Evolutionary conservation across 2,329 filamentous ascomycete genomes (phyloP).

Genomic region (Stromatinia cepivora): DNA sequence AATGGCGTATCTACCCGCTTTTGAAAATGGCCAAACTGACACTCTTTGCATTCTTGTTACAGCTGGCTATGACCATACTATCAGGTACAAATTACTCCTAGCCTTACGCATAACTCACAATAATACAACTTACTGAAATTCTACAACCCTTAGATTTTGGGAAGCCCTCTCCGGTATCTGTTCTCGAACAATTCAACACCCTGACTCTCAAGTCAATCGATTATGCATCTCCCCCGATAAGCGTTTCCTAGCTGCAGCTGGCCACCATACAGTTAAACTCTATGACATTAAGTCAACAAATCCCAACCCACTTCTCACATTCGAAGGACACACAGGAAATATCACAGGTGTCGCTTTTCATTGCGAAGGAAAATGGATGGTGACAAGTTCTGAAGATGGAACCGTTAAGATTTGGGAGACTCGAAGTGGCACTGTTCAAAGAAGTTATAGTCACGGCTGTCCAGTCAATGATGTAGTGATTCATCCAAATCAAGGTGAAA

Average conservation of each 20-base stretch:
- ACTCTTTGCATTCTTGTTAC: slow-evolving; percentile 34
- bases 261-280: slow-evolving; percentile 85
- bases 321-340: slow-evolving; percentile 94
- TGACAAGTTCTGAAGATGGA: slow-evolving; percentile 95
- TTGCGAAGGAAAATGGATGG: slow-evolving; percentile 99
- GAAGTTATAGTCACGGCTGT: slow-evolving; percentile 86
- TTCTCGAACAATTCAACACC: slow-evolving; percentile 95
- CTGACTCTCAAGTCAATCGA: slow-evolving; percentile 97
- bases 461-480: slow-evolving; percentile 99
- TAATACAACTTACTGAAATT: slow-evolving; percentile 25
- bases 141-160: slow-evolving; percentile 71
- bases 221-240: slow-evolving; percentile 99
- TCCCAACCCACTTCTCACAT: slow-evolving; percentile 86
- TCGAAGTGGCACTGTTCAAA: slow-evolving; percentile 60
- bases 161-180: slow-evolving; percentile 97
- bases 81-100: slow-evolving; percentile 52
- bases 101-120: background rate
- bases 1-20: background rate
- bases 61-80: slow-evolving; percentile 76
- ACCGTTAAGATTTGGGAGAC: slow-evolving; percentile 43
- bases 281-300: slow-evolving; percentile 99
- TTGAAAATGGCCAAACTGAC: slow-evolving; percentile 30
- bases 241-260: slow-evolving; percentile 77
- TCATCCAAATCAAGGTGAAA: slow-evolving; percentile 96
- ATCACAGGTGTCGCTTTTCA: slow-evolving; percentile 97